Base-by-base conservation (phyloP, 2,329 filamentous ascomycete genomes). In the Rhytidhysteron rufulum region DNA sequence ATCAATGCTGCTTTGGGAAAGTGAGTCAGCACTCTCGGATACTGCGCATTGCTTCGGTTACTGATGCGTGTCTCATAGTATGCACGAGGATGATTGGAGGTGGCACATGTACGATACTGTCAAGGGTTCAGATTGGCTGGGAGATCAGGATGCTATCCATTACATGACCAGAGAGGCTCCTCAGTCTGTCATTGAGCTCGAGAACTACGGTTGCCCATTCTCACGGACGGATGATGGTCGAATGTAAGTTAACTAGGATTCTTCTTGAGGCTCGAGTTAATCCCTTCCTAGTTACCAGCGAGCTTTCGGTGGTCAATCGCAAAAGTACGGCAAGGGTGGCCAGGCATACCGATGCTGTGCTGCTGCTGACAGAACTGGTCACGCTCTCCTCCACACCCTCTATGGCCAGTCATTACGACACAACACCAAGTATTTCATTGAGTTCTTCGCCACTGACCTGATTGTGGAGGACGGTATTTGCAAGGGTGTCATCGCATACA, bases 31-130 rank as follows among this genome's bases (percentile, higher is more conserved):
- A 5, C 20, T 20, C 8, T 10, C 11, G 31, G n/a, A 35, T n/a
- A 31, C n/a, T n/a, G n/a, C n/a, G n/a, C n/a, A 40, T 15, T n/a
- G 19, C 7, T 37, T 13, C 35, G 9, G 17, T 31, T 18, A 32
- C 43, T 45, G 37, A 47, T 21, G 32, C 18, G 9, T 34, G 25
- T 24, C 15, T 48, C 39, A 13, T 42, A 70, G 65, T 75, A 96
- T 96, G 90, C 89, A 95, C 78, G 82, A 91, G 75, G 90, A 96
- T 62, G 89, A 96, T 74, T 96, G 90, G 90, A 83, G 89, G 77
- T 96, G 90, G 90, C 90, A 96, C 74, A 96, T 96, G 90, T 96
- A 96, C 77, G 90, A 96, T 69, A 96, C 90, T 31, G 90, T 96
- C 66, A 96, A 96, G 78, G 90, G 90, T 52, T 95, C 88, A 52